Conservation (phyloP, 805 yeast species). For the Pichia manshurica region DNA sequence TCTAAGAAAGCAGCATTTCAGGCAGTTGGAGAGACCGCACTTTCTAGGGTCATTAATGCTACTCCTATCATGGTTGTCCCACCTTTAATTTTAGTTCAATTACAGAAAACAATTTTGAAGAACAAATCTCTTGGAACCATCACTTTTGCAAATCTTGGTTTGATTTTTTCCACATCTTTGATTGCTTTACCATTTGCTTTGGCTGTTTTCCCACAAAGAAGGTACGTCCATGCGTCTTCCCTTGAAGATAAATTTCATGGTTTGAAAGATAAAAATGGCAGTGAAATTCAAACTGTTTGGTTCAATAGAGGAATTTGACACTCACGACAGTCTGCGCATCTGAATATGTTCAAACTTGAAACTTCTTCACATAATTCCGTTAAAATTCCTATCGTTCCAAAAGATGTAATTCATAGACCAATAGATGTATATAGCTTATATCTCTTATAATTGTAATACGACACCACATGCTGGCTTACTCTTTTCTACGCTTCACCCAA, state of each 20-base stretch:
- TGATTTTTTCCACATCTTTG: constrained; percentile 80
- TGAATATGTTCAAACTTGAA: no score
- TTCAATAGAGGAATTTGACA: constrained; percentile 90
- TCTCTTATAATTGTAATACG: no score
- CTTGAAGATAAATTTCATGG: constrained; percentile 62
- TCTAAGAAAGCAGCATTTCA: constrained; percentile 82
- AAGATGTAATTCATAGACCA: no score
- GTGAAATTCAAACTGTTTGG: constrained; percentile 53
- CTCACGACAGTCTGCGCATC: no score
- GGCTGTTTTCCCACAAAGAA: constrained; percentile 91
- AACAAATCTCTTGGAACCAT: constrained; percentile 63
- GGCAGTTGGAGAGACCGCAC: constrained; percentile 97
- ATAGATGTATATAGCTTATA: no score
- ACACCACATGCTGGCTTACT: no score
- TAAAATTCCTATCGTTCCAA: no score
- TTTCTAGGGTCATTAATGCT: constrained; percentile 90
- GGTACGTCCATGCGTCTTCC: constrained; percentile 48
- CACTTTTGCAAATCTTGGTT: constrained; percentile 72
- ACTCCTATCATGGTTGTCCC: constrained; percentile 98
- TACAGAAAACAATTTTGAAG: constrained; percentile 66
- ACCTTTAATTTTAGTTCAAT: constrained; percentile 71
- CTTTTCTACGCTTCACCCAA: no score
- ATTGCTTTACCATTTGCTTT: constrained; percentile 89
- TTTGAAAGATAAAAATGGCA: constrained; percentile 58
- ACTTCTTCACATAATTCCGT: no score